phyloP scores from a whole-genome alignment of 495 filamentous ascomycete genomes.

The Penicillium turbatum region DNA sequence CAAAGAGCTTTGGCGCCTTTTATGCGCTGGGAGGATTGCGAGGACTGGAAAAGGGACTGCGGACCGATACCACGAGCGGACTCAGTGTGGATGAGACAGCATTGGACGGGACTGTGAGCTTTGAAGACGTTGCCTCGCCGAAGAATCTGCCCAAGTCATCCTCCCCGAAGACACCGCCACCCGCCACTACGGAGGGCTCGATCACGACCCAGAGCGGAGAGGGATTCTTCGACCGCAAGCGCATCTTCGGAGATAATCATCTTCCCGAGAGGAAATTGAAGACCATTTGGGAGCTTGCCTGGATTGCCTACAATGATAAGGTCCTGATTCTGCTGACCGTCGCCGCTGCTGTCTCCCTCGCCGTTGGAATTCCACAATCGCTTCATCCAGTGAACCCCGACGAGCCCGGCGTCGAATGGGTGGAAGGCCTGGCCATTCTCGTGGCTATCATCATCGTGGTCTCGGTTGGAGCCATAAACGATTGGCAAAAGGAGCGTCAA shows the following conservation, averaged over 20 bases:
- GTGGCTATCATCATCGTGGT: constrained; percentile 75
- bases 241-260: constrained; percentile 65
- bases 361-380: constrained; percentile 69
- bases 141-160: constrained; percentile 28
- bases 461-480: constrained; percentile 67
- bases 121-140: constrained; percentile 56
- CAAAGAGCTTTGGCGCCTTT: constrained; percentile 75
- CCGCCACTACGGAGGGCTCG: constrained; percentile 24
- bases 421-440: constrained; percentile 75
- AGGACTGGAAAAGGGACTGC: constrained; percentile 73
- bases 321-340: constrained; percentile 73
- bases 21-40: constrained; percentile 71
- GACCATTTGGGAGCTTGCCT: constrained; percentile 66
- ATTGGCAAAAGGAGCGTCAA: constrained; percentile 75
- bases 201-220: constrained; percentile 28
- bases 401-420: constrained; percentile 67
- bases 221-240: constrained; percentile 56
- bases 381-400: constrained; percentile 39
- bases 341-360: constrained; percentile 79
- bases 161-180: constrained; percentile 26
- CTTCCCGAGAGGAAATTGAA: constrained; percentile 71
- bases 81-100: constrained; percentile 69
- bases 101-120: constrained; percentile 60
- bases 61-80: constrained; percentile 62
- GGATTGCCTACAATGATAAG: constrained; percentile 82